Evolutionary conservation across 139 green algal species (phyloP).

Genomic region (Picochlorum costavermella): DNA sequence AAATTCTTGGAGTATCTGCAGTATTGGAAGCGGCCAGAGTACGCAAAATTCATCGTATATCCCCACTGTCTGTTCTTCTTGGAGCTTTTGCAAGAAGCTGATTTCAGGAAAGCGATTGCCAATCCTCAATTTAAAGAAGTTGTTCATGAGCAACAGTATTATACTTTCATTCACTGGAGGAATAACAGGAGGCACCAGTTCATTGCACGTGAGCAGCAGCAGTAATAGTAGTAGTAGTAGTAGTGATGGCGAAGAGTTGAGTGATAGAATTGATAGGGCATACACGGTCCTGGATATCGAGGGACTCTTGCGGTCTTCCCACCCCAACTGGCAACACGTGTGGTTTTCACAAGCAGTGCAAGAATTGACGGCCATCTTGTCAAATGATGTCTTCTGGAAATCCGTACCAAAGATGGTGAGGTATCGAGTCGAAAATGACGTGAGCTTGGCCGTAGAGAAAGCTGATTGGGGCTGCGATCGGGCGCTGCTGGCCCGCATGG

Average conservation of each 20-base stretch:
- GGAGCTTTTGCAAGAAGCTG: slow-evolving; percentile 58
- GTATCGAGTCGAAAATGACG: too few relatives aligned
- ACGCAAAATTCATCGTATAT: slow-evolving; percentile 71
- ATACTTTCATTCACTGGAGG: slow-evolving; percentile 41
- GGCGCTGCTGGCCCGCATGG: too few relatives aligned
- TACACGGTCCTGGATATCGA: not conserved
- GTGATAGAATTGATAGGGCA: not conserved
- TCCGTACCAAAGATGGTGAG: too few relatives aligned
- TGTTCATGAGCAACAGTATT: slow-evolving; percentile 68
- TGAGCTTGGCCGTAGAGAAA: too few relatives aligned
- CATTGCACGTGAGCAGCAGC: not conserved
- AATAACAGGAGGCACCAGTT: not conserved
- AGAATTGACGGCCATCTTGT: too few relatives aligned
- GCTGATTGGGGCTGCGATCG: too few relatives aligned
- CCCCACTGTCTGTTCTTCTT: slow-evolving; percentile 80
- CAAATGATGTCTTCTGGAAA: too few relatives aligned
- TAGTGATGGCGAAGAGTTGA: not conserved
- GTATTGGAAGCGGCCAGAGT: slow-evolving; percentile 83
- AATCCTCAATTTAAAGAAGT: slow-evolving; percentile 47
- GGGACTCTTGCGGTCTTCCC: not conserved
- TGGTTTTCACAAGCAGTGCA: too few relatives aligned
- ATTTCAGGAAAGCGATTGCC: slow-evolving; percentile 67
- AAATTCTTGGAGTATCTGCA: slow-evolving; percentile 87
- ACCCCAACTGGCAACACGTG: not conserved
- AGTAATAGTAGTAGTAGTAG: not conserved